Conservation (phyloP, 768 basidiomycete species). For the Rhodotorula sphaerocarpa region DNA sequence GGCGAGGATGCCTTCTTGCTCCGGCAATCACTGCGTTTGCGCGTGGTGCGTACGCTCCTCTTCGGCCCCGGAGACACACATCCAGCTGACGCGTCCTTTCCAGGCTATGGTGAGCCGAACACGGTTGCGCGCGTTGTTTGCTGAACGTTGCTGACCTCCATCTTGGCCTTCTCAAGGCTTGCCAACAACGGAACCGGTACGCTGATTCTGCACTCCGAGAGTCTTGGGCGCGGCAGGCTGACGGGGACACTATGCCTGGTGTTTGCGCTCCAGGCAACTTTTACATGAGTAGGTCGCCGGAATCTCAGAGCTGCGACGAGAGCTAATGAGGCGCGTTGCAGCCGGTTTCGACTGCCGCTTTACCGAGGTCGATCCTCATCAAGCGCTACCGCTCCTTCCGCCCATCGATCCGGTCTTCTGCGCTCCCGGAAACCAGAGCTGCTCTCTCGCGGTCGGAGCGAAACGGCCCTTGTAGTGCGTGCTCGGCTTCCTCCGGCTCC, state of each 20-base stretch:
- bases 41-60: constrained; percentile 28
- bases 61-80: no score
- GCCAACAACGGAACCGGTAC: constrained; percentile 21
- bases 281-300: constrained; percentile 7
- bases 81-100: not conserved
- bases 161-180: constrained; percentile 10
- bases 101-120: not conserved
- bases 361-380: not conserved
- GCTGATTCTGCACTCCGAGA: no score
- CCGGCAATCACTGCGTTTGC: constrained; percentile 39
- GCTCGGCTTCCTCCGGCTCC: not conserved
- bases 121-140: not conserved
- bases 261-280: constrained; percentile 9
- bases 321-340: not conserved
- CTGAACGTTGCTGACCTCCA: not conserved
- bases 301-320: not conserved
- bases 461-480: constrained; percentile 17
- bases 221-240: no score
- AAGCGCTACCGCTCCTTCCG: constrained; percentile 5
- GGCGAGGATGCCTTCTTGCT: constrained; percentile 36
- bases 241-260: no score
- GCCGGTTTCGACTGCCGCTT: constrained; percentile 19
- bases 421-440: not conserved
- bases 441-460: constrained; percentile 2
- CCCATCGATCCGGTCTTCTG: constrained; percentile 18